Percentiles rank a stretch among this genome's conserved stretches.
These are phyloP conservation scores for Saturnispora halmiae DNA, from an alignment of 805 yeast genomes.

Conservation along the genomic window DNA sequence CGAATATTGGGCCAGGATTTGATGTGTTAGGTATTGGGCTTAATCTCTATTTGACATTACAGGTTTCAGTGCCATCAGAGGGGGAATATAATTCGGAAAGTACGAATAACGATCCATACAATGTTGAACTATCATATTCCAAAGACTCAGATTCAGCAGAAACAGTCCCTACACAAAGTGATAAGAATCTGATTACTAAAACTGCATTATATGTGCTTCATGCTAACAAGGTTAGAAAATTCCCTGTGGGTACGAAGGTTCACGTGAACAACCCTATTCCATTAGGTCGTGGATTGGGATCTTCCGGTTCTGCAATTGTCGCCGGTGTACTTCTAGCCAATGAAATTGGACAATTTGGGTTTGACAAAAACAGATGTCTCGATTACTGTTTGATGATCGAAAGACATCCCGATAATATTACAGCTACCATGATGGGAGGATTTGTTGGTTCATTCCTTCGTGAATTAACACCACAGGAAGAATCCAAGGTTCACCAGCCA, in stretches of 20 bases:
- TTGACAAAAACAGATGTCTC: conserved; percentile 72
- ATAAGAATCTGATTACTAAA: conserved; percentile 78
- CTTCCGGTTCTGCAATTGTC: conserved; percentile 97
- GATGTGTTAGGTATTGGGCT: conserved; percentile 93
- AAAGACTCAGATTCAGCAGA: conserved; percentile 40
- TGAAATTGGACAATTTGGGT: conserved; percentile 65
- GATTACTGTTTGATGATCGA: conserved; percentile 96
- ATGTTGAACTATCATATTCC: conserved; percentile 58
- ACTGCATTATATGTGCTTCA: conserved; percentile 88
- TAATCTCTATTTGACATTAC: conserved; percentile 59
- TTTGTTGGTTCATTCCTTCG: conserved; percentile 92
- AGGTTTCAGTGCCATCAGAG: conserved; percentile 39
- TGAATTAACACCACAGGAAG: conserved; percentile 64
- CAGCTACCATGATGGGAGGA: conserved; percentile 99
- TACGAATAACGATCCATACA: conserved; percentile 51
- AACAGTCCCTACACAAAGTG: conserved; percentile 65
- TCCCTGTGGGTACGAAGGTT: conserved; percentile 77
- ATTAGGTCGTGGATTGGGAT: conserved; percentile 92
- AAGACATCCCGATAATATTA: conserved; percentile 96
- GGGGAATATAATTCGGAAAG: conserved; percentile 29
- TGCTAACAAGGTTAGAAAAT: conserved; percentile 63
- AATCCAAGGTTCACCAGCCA: conserved; percentile 72
- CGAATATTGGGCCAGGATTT: conserved; percentile 97
- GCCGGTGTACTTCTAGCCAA: conserved; percentile 91
- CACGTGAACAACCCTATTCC: conserved; percentile 89